Evolutionary conservation across 192 early-diverging fungal species (phyloP).

Genomic region (Coemansia aciculifera): DNA sequence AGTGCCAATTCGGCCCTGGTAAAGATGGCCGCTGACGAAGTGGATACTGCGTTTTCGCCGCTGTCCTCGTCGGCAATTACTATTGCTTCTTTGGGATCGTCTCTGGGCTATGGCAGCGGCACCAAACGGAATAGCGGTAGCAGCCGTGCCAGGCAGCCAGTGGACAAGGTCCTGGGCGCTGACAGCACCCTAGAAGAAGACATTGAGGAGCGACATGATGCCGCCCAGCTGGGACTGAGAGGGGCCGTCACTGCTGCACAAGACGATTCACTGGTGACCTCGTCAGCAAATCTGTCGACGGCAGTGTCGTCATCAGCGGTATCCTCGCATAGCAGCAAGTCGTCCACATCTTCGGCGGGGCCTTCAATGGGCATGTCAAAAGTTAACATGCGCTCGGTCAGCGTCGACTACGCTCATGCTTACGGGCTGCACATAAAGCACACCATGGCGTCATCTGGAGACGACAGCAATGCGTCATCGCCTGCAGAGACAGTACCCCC

Average conservation of each 20-base stretch:
- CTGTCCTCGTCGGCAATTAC: conserved; percentile 53
- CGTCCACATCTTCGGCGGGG: conserved; percentile 4
- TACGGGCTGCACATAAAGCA: conserved; percentile 32
- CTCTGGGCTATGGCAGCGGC: conserved; percentile 23
- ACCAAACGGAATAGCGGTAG: background rate
- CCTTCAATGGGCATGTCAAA: background rate
- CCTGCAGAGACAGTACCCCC: background rate
- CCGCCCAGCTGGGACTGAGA: background rate
- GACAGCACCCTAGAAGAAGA: background rate
- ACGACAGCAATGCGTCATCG: background rate
- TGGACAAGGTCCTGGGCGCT: background rate
- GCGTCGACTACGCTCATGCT: conserved; percentile 37
- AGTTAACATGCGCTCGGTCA: conserved; percentile 45
- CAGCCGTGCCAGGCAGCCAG: background rate
- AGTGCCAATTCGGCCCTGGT: background rate
- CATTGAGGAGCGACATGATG: background rate
- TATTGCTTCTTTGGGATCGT: conserved; percentile 40
- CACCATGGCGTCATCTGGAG: background rate
- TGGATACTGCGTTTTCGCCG: conserved; percentile 43
- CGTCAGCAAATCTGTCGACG: conserved; percentile 32
- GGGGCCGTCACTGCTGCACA: background rate
- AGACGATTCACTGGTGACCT: conserved; percentile 6
- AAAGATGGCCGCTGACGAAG: conserved; percentile 22
- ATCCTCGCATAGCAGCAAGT: conserved; percentile 24
- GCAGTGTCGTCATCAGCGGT: conserved; percentile 20